These are phyloP conservation scores for Paramecium caudatum DNA, from an alignment of 73 alveolate species.

Conservation along the genomic window DNA sequence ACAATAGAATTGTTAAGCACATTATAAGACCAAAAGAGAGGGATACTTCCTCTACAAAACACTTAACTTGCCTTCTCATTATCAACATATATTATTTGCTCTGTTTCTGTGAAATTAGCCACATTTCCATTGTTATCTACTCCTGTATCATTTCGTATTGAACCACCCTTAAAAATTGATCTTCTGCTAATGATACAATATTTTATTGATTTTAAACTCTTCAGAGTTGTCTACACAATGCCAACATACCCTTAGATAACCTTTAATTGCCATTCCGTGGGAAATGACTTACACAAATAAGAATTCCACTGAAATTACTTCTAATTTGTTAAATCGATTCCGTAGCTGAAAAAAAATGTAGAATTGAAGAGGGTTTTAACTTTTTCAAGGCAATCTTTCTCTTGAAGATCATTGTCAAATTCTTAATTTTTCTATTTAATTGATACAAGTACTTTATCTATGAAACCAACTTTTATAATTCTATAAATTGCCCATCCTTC, in stretches of 20 bases:
- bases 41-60: slow-evolving; percentile 70
- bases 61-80: slow-evolving; percentile 10
- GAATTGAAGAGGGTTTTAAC: not conserved
- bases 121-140: slow-evolving; percentile 71
- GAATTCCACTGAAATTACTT: slow-evolving; percentile 36
- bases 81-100: slow-evolving; percentile 25
- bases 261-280: slow-evolving; percentile 11
- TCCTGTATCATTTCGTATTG: slow-evolving; percentile 50
- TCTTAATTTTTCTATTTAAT: slow-evolving; percentile 11
- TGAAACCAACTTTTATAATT: not conserved
- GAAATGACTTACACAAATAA: not conserved
- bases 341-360: slow-evolving; percentile 4
- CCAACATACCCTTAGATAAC: slow-evolving; percentile 55
- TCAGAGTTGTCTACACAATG: not conserved
- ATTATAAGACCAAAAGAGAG: slow-evolving; percentile 64
- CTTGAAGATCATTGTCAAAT: not conserved
- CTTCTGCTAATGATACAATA: slow-evolving; percentile 40
- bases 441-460: not conserved
- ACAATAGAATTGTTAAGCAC: slow-evolving; percentile 39
- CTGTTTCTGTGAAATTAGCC: slow-evolving; percentile 70
- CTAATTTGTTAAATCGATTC: slow-evolving; percentile 19
- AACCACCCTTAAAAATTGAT: slow-evolving; percentile 9
- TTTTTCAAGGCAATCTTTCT: not conserved
- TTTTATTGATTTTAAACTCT: slow-evolving; percentile 4
- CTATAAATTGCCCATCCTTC: slow-evolving; percentile 47